These are phyloP conservation scores for Lachancea dasiensis DNA, from an alignment of 805 yeast species.

Conservation along the genomic window DNA sequence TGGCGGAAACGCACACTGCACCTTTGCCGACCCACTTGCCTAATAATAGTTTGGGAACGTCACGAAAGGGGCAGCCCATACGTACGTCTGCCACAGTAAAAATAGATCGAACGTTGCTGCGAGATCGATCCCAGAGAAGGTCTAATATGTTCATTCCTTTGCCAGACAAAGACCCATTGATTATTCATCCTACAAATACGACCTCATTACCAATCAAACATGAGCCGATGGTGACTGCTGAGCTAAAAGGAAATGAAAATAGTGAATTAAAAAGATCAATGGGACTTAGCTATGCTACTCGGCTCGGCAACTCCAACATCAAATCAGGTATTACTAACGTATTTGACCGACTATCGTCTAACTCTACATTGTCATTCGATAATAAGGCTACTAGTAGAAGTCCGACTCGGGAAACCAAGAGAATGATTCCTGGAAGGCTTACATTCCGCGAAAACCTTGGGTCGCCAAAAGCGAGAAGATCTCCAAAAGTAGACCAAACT, in stretches of 20 bases:
- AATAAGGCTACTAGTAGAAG: conserved; percentile 17
- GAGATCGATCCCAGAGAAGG: conserved; percentile 24
- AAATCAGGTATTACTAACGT: conserved; percentile 15
- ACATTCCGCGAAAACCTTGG: conserved; percentile 25
- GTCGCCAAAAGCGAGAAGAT: conserved; percentile 25
- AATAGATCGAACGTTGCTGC: background rate
- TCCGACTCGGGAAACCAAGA: conserved; percentile 4
- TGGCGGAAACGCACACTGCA: background rate
- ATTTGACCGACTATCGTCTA: conserved; percentile 28
- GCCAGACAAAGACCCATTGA: conserved; percentile 31
- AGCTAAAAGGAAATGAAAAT: background rate
- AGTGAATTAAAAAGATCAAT: background rate
- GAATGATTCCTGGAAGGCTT: background rate
- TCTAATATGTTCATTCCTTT: conserved; percentile 33
- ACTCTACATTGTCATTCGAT: conserved; percentile 30
- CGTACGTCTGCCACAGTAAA: background rate
- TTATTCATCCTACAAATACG: conserved; percentile 15
- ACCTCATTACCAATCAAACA: background rate
- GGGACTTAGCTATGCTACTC: background rate
- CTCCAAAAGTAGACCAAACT: conserved; percentile 15
- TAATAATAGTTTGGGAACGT: background rate
- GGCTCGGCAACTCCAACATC: background rate
- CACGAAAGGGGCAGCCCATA: background rate
- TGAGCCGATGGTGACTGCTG: background rate
- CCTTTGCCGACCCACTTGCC: background rate